phyloP scores from a whole-genome alignment of 495 filamentous ascomycete genomes.

The Aspergillus bertholletiae region DNA sequence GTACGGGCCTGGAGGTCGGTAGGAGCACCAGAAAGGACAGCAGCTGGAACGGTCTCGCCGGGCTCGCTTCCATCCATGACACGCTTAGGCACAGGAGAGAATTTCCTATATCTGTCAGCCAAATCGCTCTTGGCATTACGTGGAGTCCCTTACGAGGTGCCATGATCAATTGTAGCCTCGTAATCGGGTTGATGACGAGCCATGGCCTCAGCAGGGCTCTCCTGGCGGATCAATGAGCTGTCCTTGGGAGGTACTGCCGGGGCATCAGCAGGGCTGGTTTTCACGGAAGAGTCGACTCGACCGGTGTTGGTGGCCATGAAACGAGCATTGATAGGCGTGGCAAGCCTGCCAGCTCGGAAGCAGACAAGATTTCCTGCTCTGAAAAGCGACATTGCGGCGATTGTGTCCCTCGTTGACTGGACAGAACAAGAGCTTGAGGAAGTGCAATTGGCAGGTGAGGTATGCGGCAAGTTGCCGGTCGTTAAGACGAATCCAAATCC shows the following conservation, averaged over 20 bases:
- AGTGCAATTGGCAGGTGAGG: conserved; percentile 28
- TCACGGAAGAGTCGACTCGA: conserved; percentile 25
- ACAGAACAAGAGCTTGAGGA: conserved; percentile 16
- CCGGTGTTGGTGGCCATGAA: conserved; percentile 29
- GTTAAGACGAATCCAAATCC: conserved; percentile 35
- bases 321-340: conserved; percentile 33
- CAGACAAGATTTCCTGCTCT: conserved; percentile 38
- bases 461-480: conserved; percentile 33
- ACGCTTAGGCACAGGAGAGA: conserved; percentile 82
- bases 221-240: conserved; percentile 50
- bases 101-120: conserved; percentile 56
- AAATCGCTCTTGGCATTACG: conserved; percentile 3
- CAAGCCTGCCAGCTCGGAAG: conserved; percentile 32
- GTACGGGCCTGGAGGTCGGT: conserved; percentile 89
- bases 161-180: conserved; percentile 69
- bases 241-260: conserved; percentile 31
- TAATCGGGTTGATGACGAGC: conserved; percentile 75
- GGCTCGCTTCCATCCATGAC: conserved; percentile 90
- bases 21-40: conserved; percentile 87
- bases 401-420: conserved; percentile 17
- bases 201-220: conserved; percentile 48
- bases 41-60: conserved; percentile 69
- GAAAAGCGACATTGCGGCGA: conserved; percentile 41
- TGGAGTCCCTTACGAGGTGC: conserved; percentile 63
- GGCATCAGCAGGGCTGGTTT: conserved; percentile 40